These are phyloP conservation scores for Bocquillonia castaneifolia DNA, from an alignment of 441 rosid species.

Conservation along the genomic window DNA sequence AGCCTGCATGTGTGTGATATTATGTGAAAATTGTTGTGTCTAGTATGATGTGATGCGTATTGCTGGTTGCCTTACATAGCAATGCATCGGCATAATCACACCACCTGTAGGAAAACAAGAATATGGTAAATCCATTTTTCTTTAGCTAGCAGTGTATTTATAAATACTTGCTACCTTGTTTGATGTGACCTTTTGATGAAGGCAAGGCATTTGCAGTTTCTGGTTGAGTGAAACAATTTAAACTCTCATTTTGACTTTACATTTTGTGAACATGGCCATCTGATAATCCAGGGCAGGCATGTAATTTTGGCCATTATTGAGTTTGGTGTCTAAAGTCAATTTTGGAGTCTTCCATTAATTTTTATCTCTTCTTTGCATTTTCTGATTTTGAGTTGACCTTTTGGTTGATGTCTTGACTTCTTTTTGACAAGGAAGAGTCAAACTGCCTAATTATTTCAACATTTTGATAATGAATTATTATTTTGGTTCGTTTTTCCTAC, in stretches of 20 bases:
- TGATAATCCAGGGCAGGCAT: background rate
- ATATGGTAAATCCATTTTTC: background rate
- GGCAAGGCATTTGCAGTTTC: background rate
- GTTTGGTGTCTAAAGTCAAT: background rate
- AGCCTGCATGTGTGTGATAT: background rate
- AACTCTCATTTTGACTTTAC: background rate
- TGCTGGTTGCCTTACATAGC: background rate
- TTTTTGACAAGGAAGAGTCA: background rate
- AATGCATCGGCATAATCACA: background rate
- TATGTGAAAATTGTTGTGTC: background rate
- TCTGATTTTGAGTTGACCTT: background rate
- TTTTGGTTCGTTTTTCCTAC: background rate
- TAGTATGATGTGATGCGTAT: background rate
- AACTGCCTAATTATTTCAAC: background rate
- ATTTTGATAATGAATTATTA: background rate
- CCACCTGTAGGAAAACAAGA: background rate
- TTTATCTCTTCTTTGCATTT: background rate
- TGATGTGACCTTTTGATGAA: background rate
- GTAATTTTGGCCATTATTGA: background rate
- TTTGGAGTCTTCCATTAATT: background rate
- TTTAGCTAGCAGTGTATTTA: background rate
- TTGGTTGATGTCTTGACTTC: background rate
- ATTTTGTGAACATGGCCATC: background rate
- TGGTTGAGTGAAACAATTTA: background rate
- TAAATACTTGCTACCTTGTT: background rate